phyloP scores from a whole-genome alignment of 2,329 filamentous ascomycete genomes.

The Cordyceps farinosa region DNA sequence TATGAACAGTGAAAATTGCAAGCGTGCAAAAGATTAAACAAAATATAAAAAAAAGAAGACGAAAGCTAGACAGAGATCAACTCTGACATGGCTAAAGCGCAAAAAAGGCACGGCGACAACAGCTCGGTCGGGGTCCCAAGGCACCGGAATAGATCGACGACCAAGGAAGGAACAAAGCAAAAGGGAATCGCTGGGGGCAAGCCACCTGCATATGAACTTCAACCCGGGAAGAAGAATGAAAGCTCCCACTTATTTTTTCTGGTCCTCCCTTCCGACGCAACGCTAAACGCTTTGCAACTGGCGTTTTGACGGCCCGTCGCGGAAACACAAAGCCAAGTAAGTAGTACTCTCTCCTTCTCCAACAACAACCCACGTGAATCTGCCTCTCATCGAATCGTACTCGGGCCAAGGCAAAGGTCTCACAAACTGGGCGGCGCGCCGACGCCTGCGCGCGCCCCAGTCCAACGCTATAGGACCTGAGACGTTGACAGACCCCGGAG shows the following conservation, averaged over 20 bases:
- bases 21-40: slow-evolving; percentile 1
- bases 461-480: slow-evolving; percentile 2
- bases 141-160: slow-evolving; percentile 17
- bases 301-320: slow-evolving; percentile 11
- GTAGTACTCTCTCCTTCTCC: no score
- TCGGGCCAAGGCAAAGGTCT: no score
- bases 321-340: neutral
- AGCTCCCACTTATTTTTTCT: neutral
- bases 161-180: slow-evolving; percentile 3
- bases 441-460: no score
- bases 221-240: neutral
- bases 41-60: neutral
- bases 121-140: neutral
- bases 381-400: no score
- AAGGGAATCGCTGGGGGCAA: neutral
- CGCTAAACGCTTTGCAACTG: slow-evolving; percentile 1
- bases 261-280: neutral
- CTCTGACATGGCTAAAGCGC: slow-evolving; percentile 5
- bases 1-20: neutral
- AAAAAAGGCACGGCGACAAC: neutral
- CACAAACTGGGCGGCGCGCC: no score
- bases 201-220: neutral
- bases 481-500: neutral
- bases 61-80: slow-evolving; percentile 11
- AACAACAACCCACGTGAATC: no score